A percentile compares a stretch with the other conserved stretches of the same genome.
These are phyloP conservation scores for Colletotrichum sp. DNA, from an alignment of 2,329 filamentous ascomycete genomes.

Conservation along the genomic window DNA sequence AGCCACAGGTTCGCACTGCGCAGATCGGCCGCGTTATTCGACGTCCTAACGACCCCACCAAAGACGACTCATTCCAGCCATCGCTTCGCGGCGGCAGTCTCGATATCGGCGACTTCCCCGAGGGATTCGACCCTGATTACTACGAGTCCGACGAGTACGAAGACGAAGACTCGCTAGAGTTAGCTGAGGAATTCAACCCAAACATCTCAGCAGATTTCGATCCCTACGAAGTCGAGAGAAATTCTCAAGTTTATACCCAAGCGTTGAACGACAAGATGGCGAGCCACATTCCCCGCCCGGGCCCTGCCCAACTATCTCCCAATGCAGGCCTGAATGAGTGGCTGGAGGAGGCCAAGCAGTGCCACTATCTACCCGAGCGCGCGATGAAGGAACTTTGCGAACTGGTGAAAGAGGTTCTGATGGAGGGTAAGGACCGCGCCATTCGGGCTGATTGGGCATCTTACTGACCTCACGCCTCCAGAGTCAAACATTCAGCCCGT, in stretches of 20 bases:
- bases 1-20: conserved; percentile 6
- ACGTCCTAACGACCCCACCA: neutral
- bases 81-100: conserved; percentile 5
- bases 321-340: conserved; percentile 93
- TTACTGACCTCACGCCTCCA: conserved; percentile 37
- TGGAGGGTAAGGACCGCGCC: conserved; percentile 74
- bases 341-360: conserved; percentile 95
- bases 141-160: conserved; percentile 17
- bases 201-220: conserved; percentile 1
- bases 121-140: conserved; percentile 7
- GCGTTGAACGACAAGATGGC: conserved; percentile 39
- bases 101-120: neutral
- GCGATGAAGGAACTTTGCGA: conserved; percentile 99
- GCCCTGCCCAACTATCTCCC: conserved; percentile 82
- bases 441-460: neutral
- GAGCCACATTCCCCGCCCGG: conserved; percentile 78
- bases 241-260: conserved; percentile 2
- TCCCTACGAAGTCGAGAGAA: neutral
- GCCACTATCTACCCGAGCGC: conserved; percentile 92
- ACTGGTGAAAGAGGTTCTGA: conserved; percentile 97
- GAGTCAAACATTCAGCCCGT: conserved; percentile 99
- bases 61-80: neutral
- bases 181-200: conserved; percentile 4
- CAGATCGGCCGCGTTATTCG: conserved; percentile 2
- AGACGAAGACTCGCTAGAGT: neutral